Evolutionary conservation across 176 grass and related monocot genomes (phyloP), one percentile per base, ranked within the genome.

Genomic region (Avena atlantica): DNA sequence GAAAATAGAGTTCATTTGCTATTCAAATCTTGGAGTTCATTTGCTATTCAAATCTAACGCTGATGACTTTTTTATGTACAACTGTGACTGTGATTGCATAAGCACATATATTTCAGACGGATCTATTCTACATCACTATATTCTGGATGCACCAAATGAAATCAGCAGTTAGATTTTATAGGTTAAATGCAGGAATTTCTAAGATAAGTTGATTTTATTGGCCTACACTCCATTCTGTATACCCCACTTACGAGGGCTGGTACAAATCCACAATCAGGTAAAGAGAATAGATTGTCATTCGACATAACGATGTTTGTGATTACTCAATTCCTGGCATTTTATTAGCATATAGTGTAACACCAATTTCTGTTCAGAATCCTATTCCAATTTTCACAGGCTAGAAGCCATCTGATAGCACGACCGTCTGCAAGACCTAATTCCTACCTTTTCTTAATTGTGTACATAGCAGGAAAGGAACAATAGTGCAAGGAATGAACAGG

Each of bases 201-300:
- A 70, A 71, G 51, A 25, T 14, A 80, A 72, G 31, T 56, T 56
- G 53, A 56, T 56, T 44, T 76, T 49, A 58, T 49, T 85, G 82
- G 27, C 6, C 36, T 61, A 20, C 24, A 45, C 40, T 70, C 24
- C 53, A 76, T 48, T 45, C 63, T 63, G 12, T 42, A 29, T 42
- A 48, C 70, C 82, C 48, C 48, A 83, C 60, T 47, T 45, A 53
- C 62, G 57, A n/a, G 79, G 17, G 25, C 12, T 36, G 12, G 6
- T 51, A 29, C 23, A 53, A 29, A 51, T 72, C 31, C 17, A 36
- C 44, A 63, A 40, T 73, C 44, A 12, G 29, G 1, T 53, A 16
- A 57, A 74, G 10, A 37, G 53, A 87, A 25, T 70, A 15, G 55
- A 55, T 14, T 29, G 20, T 9, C 24, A 4, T 6, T 24, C 61